These are phyloP conservation scores for Ampelocalamus luodianensis DNA, from an alignment of 176 grass and related monocot species.

Conservation along the genomic window DNA sequence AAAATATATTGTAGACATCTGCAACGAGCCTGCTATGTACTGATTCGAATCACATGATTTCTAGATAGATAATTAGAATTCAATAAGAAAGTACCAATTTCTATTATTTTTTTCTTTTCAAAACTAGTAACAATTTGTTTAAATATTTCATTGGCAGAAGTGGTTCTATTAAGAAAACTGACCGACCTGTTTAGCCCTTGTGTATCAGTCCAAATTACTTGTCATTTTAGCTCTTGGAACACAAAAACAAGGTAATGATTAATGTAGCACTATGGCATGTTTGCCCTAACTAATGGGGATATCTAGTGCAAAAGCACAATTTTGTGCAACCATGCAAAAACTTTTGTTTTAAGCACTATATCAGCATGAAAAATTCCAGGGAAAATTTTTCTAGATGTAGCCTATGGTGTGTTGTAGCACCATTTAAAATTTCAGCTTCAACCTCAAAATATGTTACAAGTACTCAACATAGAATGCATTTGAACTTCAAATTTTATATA, in stretches of 20 bases:
- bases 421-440: too few species aligned
- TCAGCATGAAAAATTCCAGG: too few species aligned
- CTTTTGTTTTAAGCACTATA: too few species aligned
- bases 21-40: background rate
- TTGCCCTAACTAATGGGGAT: background rate
- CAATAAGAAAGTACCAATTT: background rate
- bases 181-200: background rate
- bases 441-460: too few species aligned
- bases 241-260: background rate
- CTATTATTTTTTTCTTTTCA: background rate
- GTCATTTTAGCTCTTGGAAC: background rate
- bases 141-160: background rate
- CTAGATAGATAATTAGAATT: slow-evolving; percentile 5
- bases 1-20: background rate
- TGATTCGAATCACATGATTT: slow-evolving; percentile 29
- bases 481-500: too few species aligned
- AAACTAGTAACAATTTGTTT: background rate
- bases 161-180: background rate
- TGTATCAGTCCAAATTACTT: background rate
- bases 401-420: too few species aligned
- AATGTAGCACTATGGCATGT: background rate
- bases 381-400: too few species aligned
- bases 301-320: too few species aligned
- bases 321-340: too few species aligned
- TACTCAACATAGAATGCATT: too few species aligned